Conservation (phyloP, 768 basidiomycete species). For the Suillus sp. region DNA sequence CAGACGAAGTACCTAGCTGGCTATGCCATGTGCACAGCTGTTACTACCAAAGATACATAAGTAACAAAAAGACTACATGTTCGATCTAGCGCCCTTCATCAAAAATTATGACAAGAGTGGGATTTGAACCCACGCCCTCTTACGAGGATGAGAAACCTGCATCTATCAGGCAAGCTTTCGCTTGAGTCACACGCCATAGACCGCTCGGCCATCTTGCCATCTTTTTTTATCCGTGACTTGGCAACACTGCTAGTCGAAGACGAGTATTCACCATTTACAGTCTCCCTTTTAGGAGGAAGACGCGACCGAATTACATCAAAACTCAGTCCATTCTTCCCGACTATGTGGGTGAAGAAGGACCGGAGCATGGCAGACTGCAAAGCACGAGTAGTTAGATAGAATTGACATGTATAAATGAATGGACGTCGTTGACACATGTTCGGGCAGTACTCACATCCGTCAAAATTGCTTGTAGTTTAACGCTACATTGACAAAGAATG, state of each 20-base stretch:
- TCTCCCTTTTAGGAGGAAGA: too few relatives aligned
- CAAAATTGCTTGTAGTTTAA: background rate
- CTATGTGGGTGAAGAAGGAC: background rate
- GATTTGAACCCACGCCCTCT: slow-evolving; percentile 46
- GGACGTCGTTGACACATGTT: background rate
- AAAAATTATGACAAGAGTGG: slow-evolving; percentile 42
- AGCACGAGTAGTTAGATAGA: background rate
- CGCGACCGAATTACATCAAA: too few relatives aligned
- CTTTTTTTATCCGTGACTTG: background rate
- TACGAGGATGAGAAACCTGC: slow-evolving; percentile 38
- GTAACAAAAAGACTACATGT: too few relatives aligned
- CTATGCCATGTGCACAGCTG: too few relatives aligned
- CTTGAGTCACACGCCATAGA: slow-evolving; percentile 67
- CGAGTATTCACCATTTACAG: background rate
- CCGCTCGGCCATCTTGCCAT: slow-evolving; percentile 62
- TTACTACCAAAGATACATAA: too few relatives aligned
- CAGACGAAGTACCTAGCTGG: too few relatives aligned
- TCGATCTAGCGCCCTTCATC: background rate
- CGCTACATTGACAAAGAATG: background rate
- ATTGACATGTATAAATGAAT: background rate
- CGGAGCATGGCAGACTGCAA: background rate
- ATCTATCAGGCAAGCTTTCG: slow-evolving; percentile 26
- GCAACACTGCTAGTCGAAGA: background rate
- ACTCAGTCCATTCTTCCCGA: background rate
- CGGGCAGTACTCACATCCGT: background rate